Conservation (phyloP, 1,284 basidiomycete genomes). For the Ganoderma resinaceum region DNA sequence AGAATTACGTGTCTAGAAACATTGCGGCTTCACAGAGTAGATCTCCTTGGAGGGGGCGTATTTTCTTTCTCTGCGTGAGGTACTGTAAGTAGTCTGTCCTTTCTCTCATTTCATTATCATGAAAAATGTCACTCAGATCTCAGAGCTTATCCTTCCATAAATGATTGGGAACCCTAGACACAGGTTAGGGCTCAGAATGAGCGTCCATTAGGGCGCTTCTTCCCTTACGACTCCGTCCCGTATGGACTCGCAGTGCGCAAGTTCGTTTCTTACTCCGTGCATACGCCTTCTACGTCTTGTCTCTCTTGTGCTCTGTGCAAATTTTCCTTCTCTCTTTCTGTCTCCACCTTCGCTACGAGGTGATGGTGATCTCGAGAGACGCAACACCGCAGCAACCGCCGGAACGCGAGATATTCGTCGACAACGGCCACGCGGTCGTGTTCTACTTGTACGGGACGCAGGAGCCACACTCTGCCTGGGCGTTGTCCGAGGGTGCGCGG, state of each 20-base stretch:
- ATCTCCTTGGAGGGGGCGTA: no score
- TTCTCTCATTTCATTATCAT: no score
- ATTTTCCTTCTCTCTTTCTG: not conserved
- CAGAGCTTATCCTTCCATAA: no score
- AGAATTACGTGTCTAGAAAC: no score
- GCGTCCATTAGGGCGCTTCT: not conserved
- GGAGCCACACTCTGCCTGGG: not conserved
- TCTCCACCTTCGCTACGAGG: not conserved
- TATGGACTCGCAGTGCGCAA: not conserved
- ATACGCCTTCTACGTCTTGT: not conserved
- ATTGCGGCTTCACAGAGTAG: no score
- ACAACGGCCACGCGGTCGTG: conserved; percentile 15
- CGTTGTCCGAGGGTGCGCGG: not conserved
- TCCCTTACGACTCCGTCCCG: not conserved
- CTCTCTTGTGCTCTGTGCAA: not conserved
- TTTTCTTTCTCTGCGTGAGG: no score
- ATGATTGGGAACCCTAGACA: not conserved
- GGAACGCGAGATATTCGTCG: conserved; percentile 9
- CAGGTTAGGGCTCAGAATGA: not conserved
- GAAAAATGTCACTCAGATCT: no score
- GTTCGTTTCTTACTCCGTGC: not conserved
- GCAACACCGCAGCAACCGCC: not conserved
- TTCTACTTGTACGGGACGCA: conserved; percentile 27
- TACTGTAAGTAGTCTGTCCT: no score
- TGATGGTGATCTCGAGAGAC: not conserved